Percentiles rank a stretch among this genome's conserved stretches.
These are phyloP conservation scores for Cladorrhinum sp. DNA, from an alignment of 2,329 filamentous ascomycete genomes.

Conservation along the genomic window DNA sequence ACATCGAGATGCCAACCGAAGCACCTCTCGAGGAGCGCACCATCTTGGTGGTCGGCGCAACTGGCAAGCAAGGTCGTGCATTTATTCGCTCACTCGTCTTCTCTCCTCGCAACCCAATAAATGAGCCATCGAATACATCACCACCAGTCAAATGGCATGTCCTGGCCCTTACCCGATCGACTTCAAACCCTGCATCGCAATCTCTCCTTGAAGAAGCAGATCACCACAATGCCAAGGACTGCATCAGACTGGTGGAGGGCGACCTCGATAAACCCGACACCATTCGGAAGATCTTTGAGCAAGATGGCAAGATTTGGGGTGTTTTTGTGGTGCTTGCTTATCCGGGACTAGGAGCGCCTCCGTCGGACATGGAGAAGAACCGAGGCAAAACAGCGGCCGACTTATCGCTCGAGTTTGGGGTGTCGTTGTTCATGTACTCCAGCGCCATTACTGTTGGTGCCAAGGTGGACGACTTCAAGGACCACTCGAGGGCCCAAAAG, in stretches of 20 bases:
- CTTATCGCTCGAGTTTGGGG: conserved; percentile 13
- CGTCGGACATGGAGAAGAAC: conserved; percentile 5
- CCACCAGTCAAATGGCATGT: conserved; percentile 1
- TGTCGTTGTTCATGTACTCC: conserved; percentile 18
- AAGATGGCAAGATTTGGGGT: conserved; percentile 4
- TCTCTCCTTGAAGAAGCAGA: neutral
- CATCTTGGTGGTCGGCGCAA: conserved; percentile 18
- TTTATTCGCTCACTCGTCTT: conserved; percentile 8
- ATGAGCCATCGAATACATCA: neutral
- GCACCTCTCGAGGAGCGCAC: neutral
- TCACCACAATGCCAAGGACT: neutral
- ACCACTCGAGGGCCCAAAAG: conserved; percentile 11
- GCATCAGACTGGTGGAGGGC: conserved; percentile 12
- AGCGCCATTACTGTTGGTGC: conserved; percentile 12
- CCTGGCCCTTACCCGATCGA: conserved; percentile 12
- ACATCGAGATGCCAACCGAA: conserved; percentile 20
- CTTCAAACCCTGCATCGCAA: neutral
- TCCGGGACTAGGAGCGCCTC: conserved; percentile 9
- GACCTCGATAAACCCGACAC: conserved; percentile 5
- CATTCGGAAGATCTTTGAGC: conserved; percentile 7
- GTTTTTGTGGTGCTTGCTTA: conserved; percentile 18
- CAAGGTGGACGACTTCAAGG: neutral
- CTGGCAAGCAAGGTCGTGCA: conserved; percentile 19
- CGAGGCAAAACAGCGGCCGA: conserved; percentile 15
- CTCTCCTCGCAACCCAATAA: neutral